Evolutionary conservation across 2,329 filamentous ascomycete species (phyloP).

Genomic region (Ophiostoma piceae): DNA sequence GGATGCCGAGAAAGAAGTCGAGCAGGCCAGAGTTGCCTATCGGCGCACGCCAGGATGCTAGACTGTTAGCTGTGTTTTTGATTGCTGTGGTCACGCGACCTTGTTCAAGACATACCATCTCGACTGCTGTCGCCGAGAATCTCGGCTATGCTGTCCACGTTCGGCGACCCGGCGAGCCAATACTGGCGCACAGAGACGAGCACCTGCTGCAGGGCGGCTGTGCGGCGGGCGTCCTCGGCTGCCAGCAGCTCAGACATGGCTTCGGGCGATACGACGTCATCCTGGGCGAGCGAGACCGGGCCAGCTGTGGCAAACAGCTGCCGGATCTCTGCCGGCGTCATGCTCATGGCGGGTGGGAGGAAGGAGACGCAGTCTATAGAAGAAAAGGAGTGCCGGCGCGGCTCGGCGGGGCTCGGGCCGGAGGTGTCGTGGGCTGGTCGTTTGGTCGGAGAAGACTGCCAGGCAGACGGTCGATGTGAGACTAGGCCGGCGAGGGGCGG

Average conservation of each 20-base stretch:
- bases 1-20: slow-evolving; percentile 48
- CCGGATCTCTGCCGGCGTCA: slow-evolving; percentile 12
- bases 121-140: slow-evolving; percentile 52
- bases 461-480: not conserved
- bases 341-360: not conserved
- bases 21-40: slow-evolving; percentile 55
- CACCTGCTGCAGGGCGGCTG: slow-evolving; percentile 35
- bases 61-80: not conserved
- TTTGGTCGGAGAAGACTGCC: not conserved
- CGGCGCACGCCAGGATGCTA: slow-evolving; percentile 53
- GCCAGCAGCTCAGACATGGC: slow-evolving; percentile 1
- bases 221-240: slow-evolving; percentile 27
- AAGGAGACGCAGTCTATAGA: no score
- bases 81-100: not conserved
- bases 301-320: not conserved
- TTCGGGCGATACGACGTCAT: not conserved
- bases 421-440: not conserved
- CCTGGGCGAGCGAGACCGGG: not conserved
- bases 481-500: not conserved
- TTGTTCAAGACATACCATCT: slow-evolving; percentile 42
- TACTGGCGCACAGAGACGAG: slow-evolving; percentile 39
- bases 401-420: not conserved
- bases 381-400: not conserved
- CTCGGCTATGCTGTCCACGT: slow-evolving; percentile 42
- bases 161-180: slow-evolving; percentile 37